Conservation (phyloP, 225 moss, liverwort and hornwort genomes). For the Pseudisothecium myosuroides region DNA sequence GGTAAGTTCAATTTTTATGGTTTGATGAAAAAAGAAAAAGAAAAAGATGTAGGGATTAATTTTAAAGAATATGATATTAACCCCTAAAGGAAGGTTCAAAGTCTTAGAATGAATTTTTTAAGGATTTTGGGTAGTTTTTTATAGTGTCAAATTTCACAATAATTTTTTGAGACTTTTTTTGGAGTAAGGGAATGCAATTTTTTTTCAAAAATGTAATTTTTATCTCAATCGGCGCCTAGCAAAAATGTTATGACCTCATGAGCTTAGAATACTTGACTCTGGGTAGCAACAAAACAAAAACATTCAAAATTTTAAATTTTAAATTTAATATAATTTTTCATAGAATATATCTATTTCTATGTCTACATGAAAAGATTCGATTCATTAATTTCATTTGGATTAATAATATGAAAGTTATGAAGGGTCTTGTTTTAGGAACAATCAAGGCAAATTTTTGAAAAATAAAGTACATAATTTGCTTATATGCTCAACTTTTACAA, state of each 20-base stretch:
- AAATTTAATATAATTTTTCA: no score
- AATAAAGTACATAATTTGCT: rapidly evolving
- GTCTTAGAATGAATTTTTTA: background rate
- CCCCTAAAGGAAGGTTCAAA: background rate
- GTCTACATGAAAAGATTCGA: background rate
- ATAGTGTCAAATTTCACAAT: background rate
- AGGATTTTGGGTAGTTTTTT: background rate
- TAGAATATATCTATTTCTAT: background rate
- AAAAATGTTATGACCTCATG: background rate
- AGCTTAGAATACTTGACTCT: background rate
- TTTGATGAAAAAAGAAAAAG: background rate
- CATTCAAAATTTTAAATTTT: no score
- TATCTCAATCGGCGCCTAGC: background rate
- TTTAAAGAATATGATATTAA: background rate
- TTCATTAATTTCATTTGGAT: background rate
- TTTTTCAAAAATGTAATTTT: background rate
- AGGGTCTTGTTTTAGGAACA: background rate
- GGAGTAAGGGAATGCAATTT: background rate
- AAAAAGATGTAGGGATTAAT: background rate
- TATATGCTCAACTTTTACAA: background rate
- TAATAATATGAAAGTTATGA: no score
- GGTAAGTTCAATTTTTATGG: background rate
- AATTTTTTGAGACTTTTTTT: background rate
- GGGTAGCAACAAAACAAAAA: no score
- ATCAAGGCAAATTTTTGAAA: background rate